phyloP scores from a whole-genome alignment of 2,329 filamentous ascomycete genomes.

The Fusarium anguioides region DNA sequence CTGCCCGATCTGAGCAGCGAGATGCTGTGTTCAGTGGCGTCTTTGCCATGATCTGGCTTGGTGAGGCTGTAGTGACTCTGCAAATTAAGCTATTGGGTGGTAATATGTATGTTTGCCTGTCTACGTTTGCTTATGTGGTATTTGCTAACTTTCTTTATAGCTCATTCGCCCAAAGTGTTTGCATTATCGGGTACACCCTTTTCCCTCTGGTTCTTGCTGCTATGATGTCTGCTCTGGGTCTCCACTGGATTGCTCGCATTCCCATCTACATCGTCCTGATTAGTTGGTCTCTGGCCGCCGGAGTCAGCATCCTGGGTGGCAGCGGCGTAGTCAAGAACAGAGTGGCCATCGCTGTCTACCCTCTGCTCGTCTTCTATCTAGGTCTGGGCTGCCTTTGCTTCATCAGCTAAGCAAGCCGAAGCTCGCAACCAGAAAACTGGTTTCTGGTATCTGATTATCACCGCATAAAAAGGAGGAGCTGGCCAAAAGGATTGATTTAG shows the following conservation, averaged over 20 bases:
- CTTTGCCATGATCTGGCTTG: conserved; percentile 97
- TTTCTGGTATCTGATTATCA: not conserved
- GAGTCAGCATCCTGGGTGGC: conserved; percentile 93
- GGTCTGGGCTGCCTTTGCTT: conserved; percentile 95
- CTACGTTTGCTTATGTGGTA: not conserved
- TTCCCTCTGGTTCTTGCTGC: conserved; percentile 96
- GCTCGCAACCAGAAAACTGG: not conserved
- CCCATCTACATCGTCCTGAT: conserved; percentile 91
- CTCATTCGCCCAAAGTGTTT: conserved; percentile 97
- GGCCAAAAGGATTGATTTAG: conserved; percentile 22
- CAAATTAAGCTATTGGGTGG: conserved; percentile 97
- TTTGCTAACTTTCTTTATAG: conserved; percentile 59
- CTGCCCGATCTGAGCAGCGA: conserved; percentile 81
- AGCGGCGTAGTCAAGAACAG: conserved; percentile 96
- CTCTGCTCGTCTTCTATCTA: conserved; percentile 94
- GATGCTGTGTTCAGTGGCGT: conserved; percentile 94
- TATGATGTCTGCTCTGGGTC: conserved; percentile 82
- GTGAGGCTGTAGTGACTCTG: conserved; percentile 94
- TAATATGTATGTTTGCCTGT: conserved; percentile 80
- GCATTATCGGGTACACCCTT: conserved; percentile 97
- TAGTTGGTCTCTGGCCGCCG: conserved; percentile 92
- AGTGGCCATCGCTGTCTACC: conserved; percentile 93
- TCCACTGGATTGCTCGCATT: conserved; percentile 84
- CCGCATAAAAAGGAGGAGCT: conserved; percentile 1
- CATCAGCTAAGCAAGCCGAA: conserved; percentile 75